A percentile compares a stretch with the other conserved stretches of the same genome.
Evolutionary conservation across 352 stramenopile genomes (phyloP).

Genomic region (Globisporangium nunn): DNA sequence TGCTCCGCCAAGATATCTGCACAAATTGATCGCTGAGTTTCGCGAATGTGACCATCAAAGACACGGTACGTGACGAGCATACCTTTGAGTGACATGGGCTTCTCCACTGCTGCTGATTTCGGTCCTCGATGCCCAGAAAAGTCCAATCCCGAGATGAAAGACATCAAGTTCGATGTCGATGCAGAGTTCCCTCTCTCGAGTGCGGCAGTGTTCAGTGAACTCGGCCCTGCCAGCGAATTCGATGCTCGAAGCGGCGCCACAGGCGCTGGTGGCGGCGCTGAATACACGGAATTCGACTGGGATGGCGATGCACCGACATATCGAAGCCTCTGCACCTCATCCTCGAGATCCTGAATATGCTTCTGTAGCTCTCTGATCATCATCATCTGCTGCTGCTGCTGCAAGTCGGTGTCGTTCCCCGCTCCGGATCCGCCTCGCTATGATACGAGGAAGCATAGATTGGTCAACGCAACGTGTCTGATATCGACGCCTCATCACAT

Average conservation of each 20-base stretch:
- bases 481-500: not conserved
- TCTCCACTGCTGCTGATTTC: not conserved
- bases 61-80: not conserved
- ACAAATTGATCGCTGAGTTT: not conserved
- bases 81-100: conserved; percentile 23
- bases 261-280: conserved; percentile 6
- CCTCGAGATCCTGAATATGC: conserved; percentile 23
- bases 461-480: not conserved
- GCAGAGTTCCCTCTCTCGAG: not conserved
- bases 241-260: not conserved
- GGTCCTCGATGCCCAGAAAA: not conserved
- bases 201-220: not conserved
- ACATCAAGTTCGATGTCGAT: conserved; percentile 5
- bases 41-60: not conserved
- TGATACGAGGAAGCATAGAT: not conserved
- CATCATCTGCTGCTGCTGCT: conserved; percentile 3
- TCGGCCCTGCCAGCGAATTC: not conserved
- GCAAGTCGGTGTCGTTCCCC: not conserved
- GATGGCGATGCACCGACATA: not conserved
- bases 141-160: conserved; percentile 2
- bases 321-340: conserved; percentile 10
- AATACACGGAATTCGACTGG: not conserved
- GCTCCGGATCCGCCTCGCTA: not conserved
- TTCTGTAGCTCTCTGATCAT: conserved; percentile 13
- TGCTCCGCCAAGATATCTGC: conserved; percentile 9